These are phyloP conservation scores for Saccharomycopsis microspora DNA, from an alignment of 805 yeast genomes.

Conservation along the genomic window DNA sequence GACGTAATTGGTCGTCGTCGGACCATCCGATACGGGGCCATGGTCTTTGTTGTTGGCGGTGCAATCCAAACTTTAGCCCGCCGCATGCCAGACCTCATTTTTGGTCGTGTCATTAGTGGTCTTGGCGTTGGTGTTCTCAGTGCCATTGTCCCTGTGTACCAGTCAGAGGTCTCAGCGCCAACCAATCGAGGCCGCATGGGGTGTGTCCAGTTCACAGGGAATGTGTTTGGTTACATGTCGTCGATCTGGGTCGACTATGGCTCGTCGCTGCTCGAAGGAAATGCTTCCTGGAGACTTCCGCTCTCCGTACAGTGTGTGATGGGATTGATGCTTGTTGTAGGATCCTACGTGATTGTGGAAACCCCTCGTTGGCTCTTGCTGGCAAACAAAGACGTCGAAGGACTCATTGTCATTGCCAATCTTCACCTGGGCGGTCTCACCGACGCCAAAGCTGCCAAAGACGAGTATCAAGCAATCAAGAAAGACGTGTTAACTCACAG, in stretches of 20 bases:
- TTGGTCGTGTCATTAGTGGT: constrained; percentile 72
- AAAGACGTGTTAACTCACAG: constrained; percentile 67
- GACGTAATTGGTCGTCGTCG: constrained; percentile 71
- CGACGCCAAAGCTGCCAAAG: constrained; percentile 53
- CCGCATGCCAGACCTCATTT: constrained; percentile 43
- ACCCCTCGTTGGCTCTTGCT: constrained; percentile 86
- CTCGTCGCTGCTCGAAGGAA: constrained; percentile 51
- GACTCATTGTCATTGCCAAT: constrained; percentile 75
- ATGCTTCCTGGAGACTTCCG: constrained; percentile 71
- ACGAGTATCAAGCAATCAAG: constrained; percentile 71
- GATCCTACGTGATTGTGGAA: constrained; percentile 74
- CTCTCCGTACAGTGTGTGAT: constrained; percentile 64
- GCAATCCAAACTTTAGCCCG: constrained; percentile 52
- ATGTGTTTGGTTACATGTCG: constrained; percentile 67
- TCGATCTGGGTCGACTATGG: constrained; percentile 84
- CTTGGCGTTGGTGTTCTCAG: constrained; percentile 80
- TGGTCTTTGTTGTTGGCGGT: constrained; percentile 73
- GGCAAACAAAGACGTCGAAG: constrained; percentile 72
- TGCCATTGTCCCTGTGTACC: constrained; percentile 80
- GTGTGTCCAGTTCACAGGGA: constrained; percentile 82
- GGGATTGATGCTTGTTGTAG: constrained; percentile 55
- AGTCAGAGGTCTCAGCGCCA: constrained; percentile 80
- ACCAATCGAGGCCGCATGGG: constrained; percentile 78
- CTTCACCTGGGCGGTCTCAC: constrained; percentile 71
- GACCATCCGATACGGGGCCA: constrained; percentile 72